Evolutionary conservation across 441 rosid species (phyloP).

Genomic region (Melastoma candidum): DNA sequence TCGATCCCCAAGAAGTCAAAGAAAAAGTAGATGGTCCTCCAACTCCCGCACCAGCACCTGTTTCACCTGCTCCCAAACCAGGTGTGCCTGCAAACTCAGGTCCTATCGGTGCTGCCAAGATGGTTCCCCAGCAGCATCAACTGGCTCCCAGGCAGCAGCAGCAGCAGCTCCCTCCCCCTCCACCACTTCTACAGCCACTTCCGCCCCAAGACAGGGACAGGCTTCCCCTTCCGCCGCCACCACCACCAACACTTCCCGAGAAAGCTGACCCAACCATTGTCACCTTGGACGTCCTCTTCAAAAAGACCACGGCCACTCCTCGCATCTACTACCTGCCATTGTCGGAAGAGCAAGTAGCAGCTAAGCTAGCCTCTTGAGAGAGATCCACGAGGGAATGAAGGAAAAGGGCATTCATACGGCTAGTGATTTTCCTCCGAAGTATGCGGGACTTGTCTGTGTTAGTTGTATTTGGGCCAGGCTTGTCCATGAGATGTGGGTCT

Average conservation of each 20-base stretch:
- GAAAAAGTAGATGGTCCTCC: slow-evolving; percentile 47
- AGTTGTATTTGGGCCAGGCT: too few relatives aligned
- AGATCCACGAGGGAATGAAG: slow-evolving; percentile 27
- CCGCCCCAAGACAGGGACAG: slow-evolving; percentile 34
- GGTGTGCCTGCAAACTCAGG: not conserved
- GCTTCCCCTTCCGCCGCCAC: slow-evolving; percentile 27
- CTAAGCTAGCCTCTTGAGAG: slow-evolving; percentile 42
- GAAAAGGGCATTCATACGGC: too few relatives aligned
- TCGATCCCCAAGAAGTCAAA: slow-evolving; percentile 75
- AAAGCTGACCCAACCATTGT: slow-evolving; percentile 72
- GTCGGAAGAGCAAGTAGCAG: slow-evolving; percentile 78
- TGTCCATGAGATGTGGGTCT: too few relatives aligned
- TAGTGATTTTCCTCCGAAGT: too few relatives aligned
- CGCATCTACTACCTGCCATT: slow-evolving; percentile 90
- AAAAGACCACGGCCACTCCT: slow-evolving; percentile 86
- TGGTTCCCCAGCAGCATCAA: slow-evolving; percentile 40
- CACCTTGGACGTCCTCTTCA: slow-evolving; percentile 86
- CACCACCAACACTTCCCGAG: slow-evolving; percentile 44
- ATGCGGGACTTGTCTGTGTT: too few relatives aligned
- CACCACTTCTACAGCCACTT: slow-evolving; percentile 59
- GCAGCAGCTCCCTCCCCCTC: slow-evolving; percentile 42
- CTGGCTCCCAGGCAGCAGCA: slow-evolving; percentile 39
- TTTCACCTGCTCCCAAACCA: slow-evolving; percentile 19
- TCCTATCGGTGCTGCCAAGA: slow-evolving; percentile 24
- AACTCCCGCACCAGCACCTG: slow-evolving; percentile 14